These are phyloP conservation scores for Agrocybe pediades DNA, from an alignment of 768 basidiomycete species.

Conservation along the genomic window DNA sequence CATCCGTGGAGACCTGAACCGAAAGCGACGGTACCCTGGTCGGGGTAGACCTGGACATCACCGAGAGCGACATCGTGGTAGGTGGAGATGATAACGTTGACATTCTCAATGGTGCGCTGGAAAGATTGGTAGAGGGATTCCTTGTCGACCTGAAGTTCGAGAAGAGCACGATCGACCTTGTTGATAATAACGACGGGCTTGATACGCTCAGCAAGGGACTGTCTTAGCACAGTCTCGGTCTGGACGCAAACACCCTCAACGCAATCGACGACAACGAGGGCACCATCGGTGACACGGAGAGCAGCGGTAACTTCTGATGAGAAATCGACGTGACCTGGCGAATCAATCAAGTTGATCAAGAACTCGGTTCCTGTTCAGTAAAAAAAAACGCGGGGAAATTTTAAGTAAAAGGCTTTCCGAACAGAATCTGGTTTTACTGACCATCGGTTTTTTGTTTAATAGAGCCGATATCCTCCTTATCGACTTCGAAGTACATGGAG, in stretches of 20 bases:
- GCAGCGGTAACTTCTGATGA: constrained; percentile 99
- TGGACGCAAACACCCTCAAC: constrained; percentile 99
- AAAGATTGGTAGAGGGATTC: constrained; percentile 98
- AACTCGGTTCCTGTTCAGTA: constrained; percentile 80
- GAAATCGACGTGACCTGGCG: constrained; percentile 99
- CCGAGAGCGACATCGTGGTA: constrained; percentile 94
- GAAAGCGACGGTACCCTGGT: constrained; percentile 97
- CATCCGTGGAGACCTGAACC: constrained; percentile 99
- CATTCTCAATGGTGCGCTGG: constrained; percentile 94
- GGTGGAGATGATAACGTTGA: constrained; percentile 98
- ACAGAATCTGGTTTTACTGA: constrained; percentile 33
- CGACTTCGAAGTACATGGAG: constrained; percentile 98
- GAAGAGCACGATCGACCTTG: constrained; percentile 99
- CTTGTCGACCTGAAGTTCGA: constrained; percentile 97
- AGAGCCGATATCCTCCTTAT: constrained; percentile 81
- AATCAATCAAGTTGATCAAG: constrained; percentile 99
- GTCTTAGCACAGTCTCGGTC: constrained; percentile 98
- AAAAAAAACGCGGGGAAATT: constrained; percentile 7
- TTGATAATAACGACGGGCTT: constrained; percentile 99
- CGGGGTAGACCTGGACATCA: constrained; percentile 99
- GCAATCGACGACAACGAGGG: constrained; percentile 99
- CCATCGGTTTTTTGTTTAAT: constrained; percentile 96
- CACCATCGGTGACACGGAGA: constrained; percentile 99
- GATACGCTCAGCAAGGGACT: constrained; percentile 96
- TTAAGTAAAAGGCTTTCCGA: constrained; percentile 12